Conservation (phyloP, 192 early-diverging fungal genomes). For the Coemansia sp. region DNA sequence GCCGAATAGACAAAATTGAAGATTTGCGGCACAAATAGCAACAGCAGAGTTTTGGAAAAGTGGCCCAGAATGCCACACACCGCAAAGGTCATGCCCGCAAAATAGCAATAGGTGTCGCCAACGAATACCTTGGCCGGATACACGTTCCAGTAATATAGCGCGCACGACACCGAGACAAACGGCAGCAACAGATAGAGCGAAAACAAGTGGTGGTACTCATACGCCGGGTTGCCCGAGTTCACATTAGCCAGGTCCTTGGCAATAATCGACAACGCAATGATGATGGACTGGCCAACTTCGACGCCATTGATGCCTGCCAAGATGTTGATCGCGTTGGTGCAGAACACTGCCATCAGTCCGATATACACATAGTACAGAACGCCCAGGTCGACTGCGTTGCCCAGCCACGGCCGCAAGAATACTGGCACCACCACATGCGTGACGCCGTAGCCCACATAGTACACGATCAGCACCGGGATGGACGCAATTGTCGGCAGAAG, state of each 20-base stretch:
- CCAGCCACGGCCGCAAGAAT: slow-evolving; percentile 69
- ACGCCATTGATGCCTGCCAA: slow-evolving; percentile 97
- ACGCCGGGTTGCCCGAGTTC: slow-evolving; percentile 39
- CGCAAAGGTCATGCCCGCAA: slow-evolving; percentile 99
- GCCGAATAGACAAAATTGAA: slow-evolving; percentile 96
- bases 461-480: slow-evolving; percentile 90
- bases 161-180: slow-evolving; percentile 81
- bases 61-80: slow-evolving; percentile 94
- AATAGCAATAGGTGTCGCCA: slow-evolving; percentile 96
- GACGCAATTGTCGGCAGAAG: slow-evolving; percentile 88
- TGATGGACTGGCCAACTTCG: slow-evolving; percentile 87
- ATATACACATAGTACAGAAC: slow-evolving; percentile 93
- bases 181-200: slow-evolving; percentile 90
- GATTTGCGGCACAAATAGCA: slow-evolving; percentile 94
- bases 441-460: slow-evolving; percentile 83
- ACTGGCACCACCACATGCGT: slow-evolving; percentile 86
- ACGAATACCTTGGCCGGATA: slow-evolving; percentile 90
- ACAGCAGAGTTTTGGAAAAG: slow-evolving; percentile 86
- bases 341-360: slow-evolving; percentile 82
- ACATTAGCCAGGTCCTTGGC: slow-evolving; percentile 49
- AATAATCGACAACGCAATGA: slow-evolving; percentile 82
- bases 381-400: slow-evolving; percentile 75
- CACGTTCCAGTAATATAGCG: slow-evolving; percentile 86
- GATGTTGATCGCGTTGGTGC: slow-evolving; percentile 98
- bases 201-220: slow-evolving; percentile 78